Percentiles rank a stretch among this genome's conserved stretches.
phyloP scores from a whole-genome alignment of 2,329 filamentous ascomycete species.

The Venturiaceae sp. region DNA sequence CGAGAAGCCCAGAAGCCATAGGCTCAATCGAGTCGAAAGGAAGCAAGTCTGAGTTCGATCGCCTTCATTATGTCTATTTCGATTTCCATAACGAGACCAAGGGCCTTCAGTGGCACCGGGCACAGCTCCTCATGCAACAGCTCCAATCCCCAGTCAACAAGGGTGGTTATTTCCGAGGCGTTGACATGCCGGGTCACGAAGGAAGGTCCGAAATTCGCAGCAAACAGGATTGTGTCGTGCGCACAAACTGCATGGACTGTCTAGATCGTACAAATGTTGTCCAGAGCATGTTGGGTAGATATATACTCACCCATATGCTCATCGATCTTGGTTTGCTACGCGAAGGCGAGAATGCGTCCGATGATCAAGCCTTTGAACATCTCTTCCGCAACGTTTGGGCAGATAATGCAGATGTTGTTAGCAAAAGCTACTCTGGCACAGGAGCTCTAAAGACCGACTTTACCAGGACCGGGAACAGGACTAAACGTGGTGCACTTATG shows the following conservation, averaged over 20 bases:
- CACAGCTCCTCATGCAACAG: conserved; percentile 75
- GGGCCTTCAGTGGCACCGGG: conserved; percentile 85
- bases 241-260: conserved; percentile 99
- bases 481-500: conserved; percentile 72
- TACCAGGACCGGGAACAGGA: conserved; percentile 85
- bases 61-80: conserved; percentile 93
- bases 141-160: conserved; percentile 65
- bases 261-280: conserved; percentile 96
- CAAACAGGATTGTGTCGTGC: conserved; percentile 79
- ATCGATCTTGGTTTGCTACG: conserved; percentile 71
- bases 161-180: conserved; percentile 86
- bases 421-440: conserved; percentile 85
- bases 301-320: conserved; percentile 81
- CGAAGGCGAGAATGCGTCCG: conserved; percentile 66
- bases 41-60: conserved; percentile 58
- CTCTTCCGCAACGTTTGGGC: conserved; percentile 98
- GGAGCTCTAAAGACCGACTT: conserved; percentile 98
- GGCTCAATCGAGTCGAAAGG: conserved; percentile 60
- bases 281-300: conserved; percentile 91
- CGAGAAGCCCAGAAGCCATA: conserved; percentile 67
- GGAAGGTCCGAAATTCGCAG: conserved; percentile 71
- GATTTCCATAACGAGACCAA: conserved; percentile 98
- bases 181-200: conserved; percentile 69
- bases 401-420: conserved; percentile 94
- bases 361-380: conserved; percentile 74